Evolutionary conservation across 2,329 filamentous ascomycete species (phyloP), one percentile per base, ranked within the genome.

Genomic region (Paecilomyces niveus): DNA sequence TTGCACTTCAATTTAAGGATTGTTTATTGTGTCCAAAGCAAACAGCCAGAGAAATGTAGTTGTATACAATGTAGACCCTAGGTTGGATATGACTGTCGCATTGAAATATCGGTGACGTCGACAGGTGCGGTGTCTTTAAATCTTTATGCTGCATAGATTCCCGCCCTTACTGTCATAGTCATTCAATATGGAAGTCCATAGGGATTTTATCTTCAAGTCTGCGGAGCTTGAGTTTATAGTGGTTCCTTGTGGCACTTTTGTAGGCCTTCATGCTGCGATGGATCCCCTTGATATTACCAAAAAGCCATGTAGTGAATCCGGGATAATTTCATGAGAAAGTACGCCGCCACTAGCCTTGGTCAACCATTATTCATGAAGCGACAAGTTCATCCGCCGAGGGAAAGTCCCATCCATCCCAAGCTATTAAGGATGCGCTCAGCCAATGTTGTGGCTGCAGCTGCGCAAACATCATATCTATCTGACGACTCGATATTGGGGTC

Each of bases 381-480:
- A n/a, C 39, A 61, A 29, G 50, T 3, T 26, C 22, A 24, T 29
- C 50, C 24, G 3, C 10, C 3, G 49, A 24, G 10, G 55, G 56
- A 10, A 58, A 50, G 35, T 54, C 29, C 39, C 57, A 58, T n/a
- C 39, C 53, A 22, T 70, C 67, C 69, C 70, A 72, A 11, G 67
- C 64, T 15, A 71, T 59, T 11, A 68, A 68, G 6, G 66, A 62
- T 11, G 71, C 65, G 15, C 61, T 64, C n/a, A 74, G 58, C 71
- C 71, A 73, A 50, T 70, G 69, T 53, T 73, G 69, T 8, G 70
- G 67, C 35, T 72, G 67, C 31, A 74, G 60, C 26, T 68, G 67
- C 2, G 68, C 63, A 62, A 33, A 66, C 60, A 52, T 51, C 59
- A 2, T 3, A 57, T 56, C 1, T 63, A 68, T 18, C 59, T 57